Base-by-base conservation (phyloP, 73 alveolate genomes). In the Blepharisma stoltei region DNA sequence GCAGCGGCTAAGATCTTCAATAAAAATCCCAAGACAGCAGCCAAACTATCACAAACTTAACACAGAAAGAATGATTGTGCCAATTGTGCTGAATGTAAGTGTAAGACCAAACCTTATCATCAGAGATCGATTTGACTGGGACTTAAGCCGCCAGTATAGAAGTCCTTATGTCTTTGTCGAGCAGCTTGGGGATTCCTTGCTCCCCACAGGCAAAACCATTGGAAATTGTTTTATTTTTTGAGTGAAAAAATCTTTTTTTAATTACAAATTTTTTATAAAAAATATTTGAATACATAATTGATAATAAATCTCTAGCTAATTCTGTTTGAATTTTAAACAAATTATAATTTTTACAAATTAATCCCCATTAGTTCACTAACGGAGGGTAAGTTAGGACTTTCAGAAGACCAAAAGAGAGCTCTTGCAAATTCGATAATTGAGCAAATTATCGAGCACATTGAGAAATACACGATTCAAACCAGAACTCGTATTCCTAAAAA, bases 11-110 rank as follows among this genome's bases (percentile, higher is more conserved):
- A 18, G 79, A 38, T 43, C 11, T 9, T 18, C 14, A 11, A 25
- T 60, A 60, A 69, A 69, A 69, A 9, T n/a, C 27, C 55, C 79
- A 37, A 18, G 79, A 38, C 79, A 69, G 23, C 79, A 69, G 79
- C 79, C 79, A 9, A 69, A 69, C 65, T 69, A 46, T 21, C 65
- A 69, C 67, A 69, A 69, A 53, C 60, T 69, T 9, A 38, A 38
- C 55, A 46, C 60, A 37, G 79, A 69, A 69, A 69, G 65, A 69
- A 69, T 46, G 67, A 69, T 69, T 14, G 79, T 69, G 14, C 79
- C 79, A 9, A 69, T 69, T 14, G 65, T 69, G 21, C 80, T 69
- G 14, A 9, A 43, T 43, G 65, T 69, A n/a, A 44, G 27, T 9
- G 67, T 69, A 44, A 69, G 79, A 43, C 79, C 79, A n/a, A 46